These are phyloP conservation scores for Stevia rebaudiana DNA, from an alignment of 140 eudicot genomes.

Conservation along the genomic window DNA sequence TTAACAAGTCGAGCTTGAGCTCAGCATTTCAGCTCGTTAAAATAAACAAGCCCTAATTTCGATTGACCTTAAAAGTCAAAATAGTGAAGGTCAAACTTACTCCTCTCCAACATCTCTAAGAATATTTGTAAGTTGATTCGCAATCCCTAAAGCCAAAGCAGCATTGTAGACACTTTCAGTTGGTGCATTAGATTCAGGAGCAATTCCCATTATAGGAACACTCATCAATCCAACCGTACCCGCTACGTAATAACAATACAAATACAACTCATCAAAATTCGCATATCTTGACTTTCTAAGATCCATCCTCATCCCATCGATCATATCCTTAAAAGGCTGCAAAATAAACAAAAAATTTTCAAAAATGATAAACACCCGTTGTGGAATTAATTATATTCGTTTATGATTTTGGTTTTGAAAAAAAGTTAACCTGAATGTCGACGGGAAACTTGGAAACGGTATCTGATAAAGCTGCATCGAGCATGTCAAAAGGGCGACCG, in stretches of 20 bases:
- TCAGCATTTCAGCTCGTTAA: too few species aligned
- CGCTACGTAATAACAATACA: slow-evolving; percentile 93
- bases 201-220: slow-evolving; percentile 93
- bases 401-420: not conserved
- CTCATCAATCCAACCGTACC: slow-evolving; percentile 99
- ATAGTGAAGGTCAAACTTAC: slow-evolving; percentile 38
- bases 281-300: slow-evolving; percentile 84
- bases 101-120: slow-evolving; percentile 99
- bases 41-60: too few species aligned
- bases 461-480: slow-evolving; percentile 94
- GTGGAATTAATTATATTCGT: not conserved
- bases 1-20: too few species aligned
- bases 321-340: slow-evolving; percentile 98
- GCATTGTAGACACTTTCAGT: slow-evolving; percentile 88
- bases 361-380: not conserved
- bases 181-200: slow-evolving; percentile 73
- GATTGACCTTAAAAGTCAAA: slow-evolving; percentile 2
- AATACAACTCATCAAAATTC: slow-evolving; percentile 84
- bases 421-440: slow-evolving; percentile 72
- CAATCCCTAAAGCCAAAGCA: slow-evolving; percentile 85
- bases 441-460: slow-evolving; percentile 83
- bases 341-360: not conserved
- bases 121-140: slow-evolving; percentile 91
- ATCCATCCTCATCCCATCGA: slow-evolving; percentile 97
- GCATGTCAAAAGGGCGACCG: slow-evolving; percentile 97